Percentiles rank a stretch among this genome's conserved stretches.
phyloP scores from a whole-genome alignment of 2,329 filamentous ascomycete species.

The Pseudofabraea citricarpa region DNA sequence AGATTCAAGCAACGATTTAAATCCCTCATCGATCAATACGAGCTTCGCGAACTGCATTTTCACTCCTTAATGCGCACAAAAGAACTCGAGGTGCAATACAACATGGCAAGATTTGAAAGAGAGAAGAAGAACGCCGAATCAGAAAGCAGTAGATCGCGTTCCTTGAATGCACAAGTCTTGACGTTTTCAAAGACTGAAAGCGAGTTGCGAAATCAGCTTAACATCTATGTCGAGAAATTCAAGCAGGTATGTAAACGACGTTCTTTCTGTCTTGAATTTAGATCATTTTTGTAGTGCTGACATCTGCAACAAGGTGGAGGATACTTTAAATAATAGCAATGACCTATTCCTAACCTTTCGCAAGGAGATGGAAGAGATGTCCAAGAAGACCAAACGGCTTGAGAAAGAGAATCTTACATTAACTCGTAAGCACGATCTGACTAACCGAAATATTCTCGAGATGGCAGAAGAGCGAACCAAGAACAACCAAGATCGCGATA shows the following conservation, averaged over 20 bases:
- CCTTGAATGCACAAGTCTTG: constrained; percentile 85
- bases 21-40: constrained; percentile 94
- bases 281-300: constrained; percentile 3
- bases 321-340: constrained; percentile 97
- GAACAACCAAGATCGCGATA: constrained; percentile 70
- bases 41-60: constrained; percentile 91
- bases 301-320: constrained; percentile 70
- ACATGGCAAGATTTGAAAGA: constrained; percentile 82
- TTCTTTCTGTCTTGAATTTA: constrained; percentile 3
- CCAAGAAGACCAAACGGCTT: constrained; percentile 93
- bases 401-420: constrained; percentile 94
- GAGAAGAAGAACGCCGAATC: constrained; percentile 84
- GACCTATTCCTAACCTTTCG: constrained; percentile 94
- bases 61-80: constrained; percentile 89
- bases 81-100: constrained; percentile 90
- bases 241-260: constrained; percentile 93
- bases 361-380: constrained; percentile 99
- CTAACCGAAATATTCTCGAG: constrained; percentile 89
- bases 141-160: constrained; percentile 74
- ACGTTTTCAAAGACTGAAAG: constrained; percentile 96
- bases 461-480: constrained; percentile 92
- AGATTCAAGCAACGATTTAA: constrained; percentile 87
- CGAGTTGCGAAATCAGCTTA: constrained; percentile 89
- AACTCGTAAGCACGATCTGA: constrained; percentile 88
- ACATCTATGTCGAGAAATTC: constrained; percentile 98